Evolutionary conservation across 2,329 filamentous ascomycete genomes (phyloP).

Genomic region (Alternaria atra): DNA sequence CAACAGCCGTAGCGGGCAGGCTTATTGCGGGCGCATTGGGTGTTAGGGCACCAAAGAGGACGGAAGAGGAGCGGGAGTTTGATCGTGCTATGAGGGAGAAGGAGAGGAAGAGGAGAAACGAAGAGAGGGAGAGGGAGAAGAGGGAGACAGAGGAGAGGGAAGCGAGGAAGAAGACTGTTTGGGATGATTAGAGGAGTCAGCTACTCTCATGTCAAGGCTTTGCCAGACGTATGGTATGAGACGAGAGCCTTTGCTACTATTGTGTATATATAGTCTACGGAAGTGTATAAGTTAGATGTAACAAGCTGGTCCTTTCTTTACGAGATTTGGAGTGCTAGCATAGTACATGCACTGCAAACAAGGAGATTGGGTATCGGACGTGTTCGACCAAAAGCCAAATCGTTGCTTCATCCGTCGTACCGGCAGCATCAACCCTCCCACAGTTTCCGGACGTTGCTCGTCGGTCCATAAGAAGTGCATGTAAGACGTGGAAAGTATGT

Average conservation of each 20-base stretch:
- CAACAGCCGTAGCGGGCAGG: conserved; percentile 86
- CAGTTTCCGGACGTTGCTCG: not conserved
- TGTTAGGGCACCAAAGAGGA: conserved; percentile 79
- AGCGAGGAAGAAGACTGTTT: conserved; percentile 82
- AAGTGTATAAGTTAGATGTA: conserved; percentile 4
- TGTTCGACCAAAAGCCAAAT: not conserved
- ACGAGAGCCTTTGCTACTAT: not conserved
- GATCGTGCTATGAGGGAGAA: conserved; percentile 83
- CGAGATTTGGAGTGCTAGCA: not conserved
- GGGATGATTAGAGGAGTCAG: conserved; percentile 69
- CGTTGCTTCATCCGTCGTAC: not conserved
- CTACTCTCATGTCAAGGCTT: not conserved
- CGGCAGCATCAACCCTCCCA: not conserved
- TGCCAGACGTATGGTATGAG: not conserved
- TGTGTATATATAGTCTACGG: conserved; percentile 10
- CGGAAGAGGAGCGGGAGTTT: conserved; percentile 88
- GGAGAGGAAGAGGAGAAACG: conserved; percentile 79
- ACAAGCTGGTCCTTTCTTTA: not conserved
- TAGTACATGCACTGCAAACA: not conserved
- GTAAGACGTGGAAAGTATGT: conserved; percentile 3
- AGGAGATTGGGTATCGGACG: not conserved
- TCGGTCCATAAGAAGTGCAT: not conserved
- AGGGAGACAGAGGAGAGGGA: conserved; percentile 71
- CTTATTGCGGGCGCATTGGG: conserved; percentile 91
- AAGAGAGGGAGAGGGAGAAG: conserved; percentile 73